Percentiles rank a stretch among this genome's conserved stretches.
Evolutionary conservation across 139 green algal species (phyloP).

Genomic region (Mychonastes homosphaera): DNA sequence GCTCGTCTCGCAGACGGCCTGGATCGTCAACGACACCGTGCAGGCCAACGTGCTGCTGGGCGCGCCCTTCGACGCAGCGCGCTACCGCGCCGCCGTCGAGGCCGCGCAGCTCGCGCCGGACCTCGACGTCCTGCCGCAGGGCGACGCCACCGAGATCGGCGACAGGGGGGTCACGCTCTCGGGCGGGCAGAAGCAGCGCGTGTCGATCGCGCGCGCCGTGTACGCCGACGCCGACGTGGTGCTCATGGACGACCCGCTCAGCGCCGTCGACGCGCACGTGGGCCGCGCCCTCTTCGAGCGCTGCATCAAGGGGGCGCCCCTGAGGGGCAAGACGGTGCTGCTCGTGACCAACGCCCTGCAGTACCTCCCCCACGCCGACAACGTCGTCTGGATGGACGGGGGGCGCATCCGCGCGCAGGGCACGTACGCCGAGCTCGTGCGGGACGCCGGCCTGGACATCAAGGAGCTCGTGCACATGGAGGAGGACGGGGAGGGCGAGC

Average conservation of each 20-base stretch:
- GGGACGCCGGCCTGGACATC: constrained; percentile 36
- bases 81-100: constrained; percentile 26
- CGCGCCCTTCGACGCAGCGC: constrained; percentile 21
- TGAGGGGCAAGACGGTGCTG: constrained; percentile 52
- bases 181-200: constrained; percentile 86
- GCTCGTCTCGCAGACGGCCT: constrained; percentile 74
- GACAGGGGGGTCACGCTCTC: constrained; percentile 85
- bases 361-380: constrained; percentile 57
- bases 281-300: constrained; percentile 71
- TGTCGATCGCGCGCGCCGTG: constrained; percentile 75
- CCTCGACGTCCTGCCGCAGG: constrained; percentile 59
- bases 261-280: constrained; percentile 86
- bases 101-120: constrained; percentile 46
- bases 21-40: constrained; percentile 85
- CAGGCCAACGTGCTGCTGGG: constrained; percentile 70
- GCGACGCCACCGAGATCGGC: constrained; percentile 86
- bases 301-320: constrained; percentile 46
- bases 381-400: constrained; percentile 61
- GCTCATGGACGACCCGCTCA: constrained; percentile 90
- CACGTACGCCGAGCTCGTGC: constrained; percentile 56
- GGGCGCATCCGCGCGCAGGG: constrained; percentile 36
- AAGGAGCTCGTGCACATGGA: constrained; percentile 37
- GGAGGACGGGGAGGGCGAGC: constrained; percentile 22
- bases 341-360: constrained; percentile 87
- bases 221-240: constrained; percentile 80